These are phyloP conservation scores for Knufia fluminis DNA, from an alignment of 2,329 filamentous ascomycete species.

Conservation along the genomic window DNA sequence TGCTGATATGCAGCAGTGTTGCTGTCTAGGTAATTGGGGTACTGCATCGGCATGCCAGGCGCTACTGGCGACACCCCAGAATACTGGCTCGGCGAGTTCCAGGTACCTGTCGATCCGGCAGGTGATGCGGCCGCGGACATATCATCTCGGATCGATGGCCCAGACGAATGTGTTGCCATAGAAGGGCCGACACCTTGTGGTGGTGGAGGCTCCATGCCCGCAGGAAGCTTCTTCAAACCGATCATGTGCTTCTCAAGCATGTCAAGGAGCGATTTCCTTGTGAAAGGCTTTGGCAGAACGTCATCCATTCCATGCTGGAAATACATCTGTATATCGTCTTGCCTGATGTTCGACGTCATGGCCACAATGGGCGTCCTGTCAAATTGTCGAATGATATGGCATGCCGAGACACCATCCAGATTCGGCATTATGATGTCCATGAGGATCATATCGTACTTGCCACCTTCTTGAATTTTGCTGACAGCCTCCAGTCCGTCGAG, in stretches of 20 bases:
- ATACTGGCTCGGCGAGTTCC: constrained; percentile 54
- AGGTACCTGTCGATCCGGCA: constrained; percentile 48
- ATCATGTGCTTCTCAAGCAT: constrained; percentile 82
- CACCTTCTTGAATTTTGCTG: constrained; percentile 63
- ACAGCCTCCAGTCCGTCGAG: constrained; percentile 85
- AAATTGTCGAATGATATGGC: constrained; percentile 83
- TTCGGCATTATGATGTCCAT: constrained; percentile 98
- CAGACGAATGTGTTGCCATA: constrained; percentile 37
- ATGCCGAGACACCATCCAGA: constrained; percentile 88
- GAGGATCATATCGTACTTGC: constrained; percentile 62
- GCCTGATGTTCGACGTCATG: constrained; percentile 97
- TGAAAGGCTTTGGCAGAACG: constrained; percentile 94
- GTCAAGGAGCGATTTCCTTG: constrained; percentile 71
- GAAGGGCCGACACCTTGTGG: constrained; percentile 20
- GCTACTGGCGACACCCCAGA: constrained; percentile 49
- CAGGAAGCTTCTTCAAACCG: constrained; percentile 63
- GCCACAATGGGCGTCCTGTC: constrained; percentile 81
- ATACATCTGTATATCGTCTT: constrained; percentile 93
- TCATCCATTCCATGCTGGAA: constrained; percentile 98
- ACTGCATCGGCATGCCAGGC: constrained; percentile 37
- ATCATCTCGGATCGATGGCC: constrained; percentile 51
- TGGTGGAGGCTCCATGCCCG: constrained; percentile 45
- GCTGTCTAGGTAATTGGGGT: constrained; percentile 16
- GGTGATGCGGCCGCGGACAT: constrained; percentile 55
- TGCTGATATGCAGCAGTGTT: constrained; percentile 1